These are phyloP conservation scores for Jimgerdemannia lactiflua DNA, from an alignment of 192 early-diverging fungal genomes.

Conservation along the genomic window DNA sequence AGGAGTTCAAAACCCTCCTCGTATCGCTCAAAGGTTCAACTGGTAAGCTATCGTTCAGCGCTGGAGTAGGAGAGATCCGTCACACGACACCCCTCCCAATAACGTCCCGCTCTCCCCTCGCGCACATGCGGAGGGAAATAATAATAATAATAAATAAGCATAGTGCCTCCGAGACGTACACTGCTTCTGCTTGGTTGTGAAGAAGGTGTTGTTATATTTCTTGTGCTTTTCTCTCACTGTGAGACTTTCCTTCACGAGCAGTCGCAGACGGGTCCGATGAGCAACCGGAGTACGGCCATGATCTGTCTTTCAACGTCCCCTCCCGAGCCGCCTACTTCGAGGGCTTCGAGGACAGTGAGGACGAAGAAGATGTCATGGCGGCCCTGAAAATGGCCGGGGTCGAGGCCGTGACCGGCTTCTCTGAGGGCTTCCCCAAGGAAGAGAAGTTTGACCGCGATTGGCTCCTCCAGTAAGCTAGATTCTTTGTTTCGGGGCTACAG, in stretches of 20 bases:
- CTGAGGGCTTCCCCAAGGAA: background rate
- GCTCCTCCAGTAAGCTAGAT: conserved; percentile 37
- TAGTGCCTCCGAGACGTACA: too few relatives aligned
- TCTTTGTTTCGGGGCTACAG: background rate
- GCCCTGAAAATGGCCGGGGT: background rate
- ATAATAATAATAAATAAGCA: too few relatives aligned
- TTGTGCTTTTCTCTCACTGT: background rate
- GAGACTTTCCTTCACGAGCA: background rate
- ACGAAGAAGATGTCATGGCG: background rate
- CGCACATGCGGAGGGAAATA: too few relatives aligned
- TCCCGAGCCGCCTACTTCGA: background rate
- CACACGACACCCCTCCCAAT: too few relatives aligned
- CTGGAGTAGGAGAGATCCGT: background rate
- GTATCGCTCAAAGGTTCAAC: background rate
- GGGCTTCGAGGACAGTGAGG: background rate
- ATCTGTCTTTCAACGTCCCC: background rate
- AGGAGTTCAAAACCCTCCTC: background rate
- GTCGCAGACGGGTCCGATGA: background rate
- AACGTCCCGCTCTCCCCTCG: too few relatives aligned
- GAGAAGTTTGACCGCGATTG: conserved; percentile 40
- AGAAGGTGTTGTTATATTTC: background rate
- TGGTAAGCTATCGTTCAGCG: background rate
- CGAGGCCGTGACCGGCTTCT: background rate
- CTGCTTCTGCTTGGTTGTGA: too few relatives aligned
- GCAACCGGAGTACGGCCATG: background rate